These are phyloP conservation scores for Phanerodontia chrysosporium DNA, from an alignment of 768 basidiomycete genomes.

Conservation along the genomic window DNA sequence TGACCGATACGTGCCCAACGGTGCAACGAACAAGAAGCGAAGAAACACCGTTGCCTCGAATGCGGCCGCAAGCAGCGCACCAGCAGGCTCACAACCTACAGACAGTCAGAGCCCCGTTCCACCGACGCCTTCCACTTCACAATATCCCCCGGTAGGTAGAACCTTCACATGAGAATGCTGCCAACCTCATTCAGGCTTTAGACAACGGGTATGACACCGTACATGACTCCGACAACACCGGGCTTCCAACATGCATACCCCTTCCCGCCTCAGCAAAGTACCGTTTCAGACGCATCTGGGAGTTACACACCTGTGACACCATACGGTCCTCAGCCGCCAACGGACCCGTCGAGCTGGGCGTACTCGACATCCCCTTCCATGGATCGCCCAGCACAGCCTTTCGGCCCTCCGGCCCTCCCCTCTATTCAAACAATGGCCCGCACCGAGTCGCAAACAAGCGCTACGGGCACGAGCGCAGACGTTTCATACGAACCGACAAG, in stretches of 20 bases:
- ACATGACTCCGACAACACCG: conserved; percentile 38
- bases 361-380: conserved; percentile 35
- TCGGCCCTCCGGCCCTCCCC: conserved; percentile 48
- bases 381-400: conserved; percentile 38
- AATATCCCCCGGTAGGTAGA: conserved; percentile 22
- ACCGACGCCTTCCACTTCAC: conserved; percentile 15
- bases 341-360: conserved; percentile 50
- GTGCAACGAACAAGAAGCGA: conserved; percentile 23
- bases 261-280: conserved; percentile 39
- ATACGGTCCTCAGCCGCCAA: conserved; percentile 33
- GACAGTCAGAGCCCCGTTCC: conserved; percentile 17
- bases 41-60: conserved; percentile 18
- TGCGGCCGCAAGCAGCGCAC: conserved; percentile 15
- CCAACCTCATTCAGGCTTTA: not conserved
- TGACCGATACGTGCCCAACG: conserved; percentile 51
- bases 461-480: conserved; percentile 7
- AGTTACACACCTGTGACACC: conserved; percentile 37
- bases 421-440: conserved; percentile 52
- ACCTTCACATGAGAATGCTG: not conserved
- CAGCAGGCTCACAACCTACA: conserved; percentile 18
- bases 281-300: conserved; percentile 35
- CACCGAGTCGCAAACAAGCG: conserved; percentile 2
- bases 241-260: conserved; percentile 40
- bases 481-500: not conserved
- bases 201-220: conserved; percentile 31